Conservation (phyloP, 306 rosid species). For the Amphicarpaea edgeworthii region DNA sequence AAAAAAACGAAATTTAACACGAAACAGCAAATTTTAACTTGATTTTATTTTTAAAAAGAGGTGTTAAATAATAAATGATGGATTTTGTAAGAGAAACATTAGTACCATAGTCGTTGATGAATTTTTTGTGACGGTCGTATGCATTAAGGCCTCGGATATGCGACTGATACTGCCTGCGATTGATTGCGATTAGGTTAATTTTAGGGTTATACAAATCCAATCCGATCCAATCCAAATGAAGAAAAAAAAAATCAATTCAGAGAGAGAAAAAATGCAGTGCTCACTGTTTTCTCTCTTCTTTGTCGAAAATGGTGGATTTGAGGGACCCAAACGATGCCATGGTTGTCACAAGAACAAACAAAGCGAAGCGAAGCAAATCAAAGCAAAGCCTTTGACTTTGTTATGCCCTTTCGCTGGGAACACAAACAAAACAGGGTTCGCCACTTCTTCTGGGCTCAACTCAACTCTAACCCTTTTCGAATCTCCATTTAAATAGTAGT, state of each 20-base stretch:
- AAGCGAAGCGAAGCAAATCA: neutral
- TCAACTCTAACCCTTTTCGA: no score
- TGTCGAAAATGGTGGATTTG: slow-evolving; percentile 54
- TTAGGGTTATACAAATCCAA: slow-evolving; percentile 1
- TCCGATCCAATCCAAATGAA: neutral
- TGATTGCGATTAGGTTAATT: neutral
- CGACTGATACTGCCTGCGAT: slow-evolving; percentile 56
- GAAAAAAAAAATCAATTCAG: neutral
- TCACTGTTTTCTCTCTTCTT: slow-evolving; percentile 63
- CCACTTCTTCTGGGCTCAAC: neutral
- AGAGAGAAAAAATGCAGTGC: neutral
- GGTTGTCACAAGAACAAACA: neutral
- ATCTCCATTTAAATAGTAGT: no score
- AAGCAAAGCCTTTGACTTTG: neutral
- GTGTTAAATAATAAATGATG: neutral
- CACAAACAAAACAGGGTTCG: neutral
- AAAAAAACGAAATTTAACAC: neutral
- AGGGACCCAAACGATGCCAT: slow-evolving; percentile 58
- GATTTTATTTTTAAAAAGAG: neutral
- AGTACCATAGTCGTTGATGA: slow-evolving; percentile 82
- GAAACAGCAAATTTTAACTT: neutral
- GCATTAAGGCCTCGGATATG: slow-evolving; percentile 66
- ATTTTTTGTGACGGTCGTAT: slow-evolving; percentile 58
- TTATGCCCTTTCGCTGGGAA: neutral
- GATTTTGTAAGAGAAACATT: neutral